phyloP scores from a whole-genome alignment of 1,139 yeast species.

The Magnusiomyces clavatus region DNA sequence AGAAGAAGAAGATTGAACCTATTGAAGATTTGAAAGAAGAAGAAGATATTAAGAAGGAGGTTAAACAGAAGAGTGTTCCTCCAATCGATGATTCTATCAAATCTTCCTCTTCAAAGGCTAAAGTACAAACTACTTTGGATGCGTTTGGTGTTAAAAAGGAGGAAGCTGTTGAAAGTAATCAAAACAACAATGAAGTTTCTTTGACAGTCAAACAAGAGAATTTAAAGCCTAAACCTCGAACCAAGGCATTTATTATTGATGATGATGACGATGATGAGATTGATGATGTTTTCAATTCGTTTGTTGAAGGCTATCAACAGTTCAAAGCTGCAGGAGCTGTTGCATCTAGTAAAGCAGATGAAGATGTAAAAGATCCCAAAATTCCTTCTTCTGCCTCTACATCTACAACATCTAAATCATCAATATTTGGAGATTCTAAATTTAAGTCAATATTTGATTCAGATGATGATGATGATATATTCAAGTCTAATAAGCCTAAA shows the following conservation, averaged over 20 bases:
- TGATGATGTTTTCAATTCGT: slow-evolving; percentile 24
- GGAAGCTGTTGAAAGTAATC: background rate
- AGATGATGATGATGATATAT: too few species aligned
- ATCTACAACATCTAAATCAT: background rate
- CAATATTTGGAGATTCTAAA: too few species aligned
- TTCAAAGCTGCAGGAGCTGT: background rate
- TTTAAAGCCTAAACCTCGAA: slow-evolving; percentile 7
- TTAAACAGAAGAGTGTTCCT: background rate
- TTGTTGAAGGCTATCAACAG: slow-evolving; percentile 14
- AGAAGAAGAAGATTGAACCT: slow-evolving; percentile 10
- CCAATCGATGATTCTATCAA: background rate
- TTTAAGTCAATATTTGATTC: too few species aligned
- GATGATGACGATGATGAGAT: slow-evolving; percentile 26
- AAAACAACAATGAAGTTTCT: slow-evolving; percentile 5
- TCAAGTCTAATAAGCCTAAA: background rate
- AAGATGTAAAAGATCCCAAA: too few species aligned
- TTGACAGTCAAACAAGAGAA: slow-evolving; percentile 7
- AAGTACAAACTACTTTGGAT: slow-evolving; percentile 5
- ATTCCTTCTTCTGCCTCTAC: background rate
- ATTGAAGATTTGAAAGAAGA: slow-evolving; percentile 7
- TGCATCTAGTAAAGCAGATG: background rate
- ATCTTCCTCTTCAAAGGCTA: slow-evolving; percentile 3
- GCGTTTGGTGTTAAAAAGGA: background rate
- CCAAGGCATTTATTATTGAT: slow-evolving; percentile 22
- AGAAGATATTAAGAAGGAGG: background rate